Evolutionary conservation across 2,329 filamentous ascomycete species (phyloP).

Genomic region (Gaeumannomyces tritici): DNA sequence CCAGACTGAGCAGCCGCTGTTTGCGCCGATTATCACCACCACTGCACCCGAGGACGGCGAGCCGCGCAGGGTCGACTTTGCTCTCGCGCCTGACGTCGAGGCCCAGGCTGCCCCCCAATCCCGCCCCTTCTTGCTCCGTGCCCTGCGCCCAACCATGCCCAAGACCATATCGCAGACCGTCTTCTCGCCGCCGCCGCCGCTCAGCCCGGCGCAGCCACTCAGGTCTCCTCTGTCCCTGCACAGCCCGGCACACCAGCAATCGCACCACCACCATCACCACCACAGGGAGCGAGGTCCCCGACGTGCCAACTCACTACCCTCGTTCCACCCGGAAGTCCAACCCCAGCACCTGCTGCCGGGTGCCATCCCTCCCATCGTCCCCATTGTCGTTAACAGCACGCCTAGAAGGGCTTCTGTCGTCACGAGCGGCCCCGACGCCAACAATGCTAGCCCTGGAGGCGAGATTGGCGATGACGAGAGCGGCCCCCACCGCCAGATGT

Average conservation of each 20-base stretch:
- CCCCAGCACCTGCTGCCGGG: slow-evolving; percentile 12
- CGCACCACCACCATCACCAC: slow-evolving; percentile 14
- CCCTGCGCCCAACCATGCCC: slow-evolving; percentile 35
- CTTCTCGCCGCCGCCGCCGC: slow-evolving; percentile 23
- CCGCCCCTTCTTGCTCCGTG: slow-evolving; percentile 28
- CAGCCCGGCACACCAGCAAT: slow-evolving; percentile 1
- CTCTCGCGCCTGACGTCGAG: slow-evolving; percentile 20
- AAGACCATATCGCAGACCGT: slow-evolving; percentile 51
- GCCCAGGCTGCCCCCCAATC: slow-evolving; percentile 21
- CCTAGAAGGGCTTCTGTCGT: slow-evolving; percentile 5
- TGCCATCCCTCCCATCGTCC: slow-evolving; percentile 19
- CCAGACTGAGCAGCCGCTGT: slow-evolving; percentile 2
- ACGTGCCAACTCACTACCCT: slow-evolving; percentile 46
- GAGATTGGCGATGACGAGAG: slow-evolving; percentile 14
- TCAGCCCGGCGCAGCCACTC: not conserved
- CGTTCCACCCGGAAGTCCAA: slow-evolving; percentile 3
- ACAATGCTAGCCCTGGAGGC: slow-evolving; percentile 17
- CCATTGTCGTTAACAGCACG: slow-evolving; percentile 18
- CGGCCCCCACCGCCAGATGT: slow-evolving; percentile 24
- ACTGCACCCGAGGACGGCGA: slow-evolving; percentile 8
- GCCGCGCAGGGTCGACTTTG: slow-evolving; percentile 33
- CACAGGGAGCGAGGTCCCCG: slow-evolving; percentile 25
- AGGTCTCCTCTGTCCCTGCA: not conserved
- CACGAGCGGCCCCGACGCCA: not conserved
- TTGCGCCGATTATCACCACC: not conserved